These are phyloP conservation scores for Thermothielavioides terrestris DNA, from an alignment of 495 filamentous ascomycete genomes.

Conservation along the genomic window DNA sequence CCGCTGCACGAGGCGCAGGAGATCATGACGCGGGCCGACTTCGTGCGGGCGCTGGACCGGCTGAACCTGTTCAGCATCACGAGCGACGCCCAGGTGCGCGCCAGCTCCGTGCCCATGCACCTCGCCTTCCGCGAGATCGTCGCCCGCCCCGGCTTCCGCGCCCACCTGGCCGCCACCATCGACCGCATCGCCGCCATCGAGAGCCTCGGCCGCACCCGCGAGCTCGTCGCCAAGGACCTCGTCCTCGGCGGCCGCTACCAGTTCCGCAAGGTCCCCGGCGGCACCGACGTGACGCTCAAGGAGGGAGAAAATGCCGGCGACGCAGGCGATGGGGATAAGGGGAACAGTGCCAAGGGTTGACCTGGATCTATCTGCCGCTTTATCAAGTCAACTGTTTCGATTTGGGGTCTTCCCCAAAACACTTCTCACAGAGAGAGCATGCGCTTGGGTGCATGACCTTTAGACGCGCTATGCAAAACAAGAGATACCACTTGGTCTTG, in stretches of 20 bases:
- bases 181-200: conserved; percentile 83
- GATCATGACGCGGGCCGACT: conserved; percentile 93
- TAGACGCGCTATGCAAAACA: no score
- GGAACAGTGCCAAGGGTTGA: neutral
- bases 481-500: no score
- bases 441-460: no score
- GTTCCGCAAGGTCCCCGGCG: conserved; percentile 38
- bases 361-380: neutral
- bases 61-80: conserved; percentile 95
- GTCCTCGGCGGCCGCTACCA: conserved; percentile 71
- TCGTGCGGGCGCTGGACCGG: conserved; percentile 86
- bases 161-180: conserved; percentile 74
- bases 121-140: conserved; percentile 82
- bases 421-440: neutral
- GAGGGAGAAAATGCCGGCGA: conserved; percentile 11
- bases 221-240: conserved; percentile 77
- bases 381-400: neutral
- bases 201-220: conserved; percentile 81
- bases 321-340: neutral
- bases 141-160: conserved; percentile 58
- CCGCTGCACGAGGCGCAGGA: conserved; percentile 73
- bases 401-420: neutral
- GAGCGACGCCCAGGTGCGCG: conserved; percentile 75
- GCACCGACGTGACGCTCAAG: conserved; percentile 20
- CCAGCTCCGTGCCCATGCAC: conserved; percentile 94